These are phyloP conservation scores for Fagus sylvatica DNA, from an alignment of 306 rosid genomes.

Conservation along the genomic window DNA sequence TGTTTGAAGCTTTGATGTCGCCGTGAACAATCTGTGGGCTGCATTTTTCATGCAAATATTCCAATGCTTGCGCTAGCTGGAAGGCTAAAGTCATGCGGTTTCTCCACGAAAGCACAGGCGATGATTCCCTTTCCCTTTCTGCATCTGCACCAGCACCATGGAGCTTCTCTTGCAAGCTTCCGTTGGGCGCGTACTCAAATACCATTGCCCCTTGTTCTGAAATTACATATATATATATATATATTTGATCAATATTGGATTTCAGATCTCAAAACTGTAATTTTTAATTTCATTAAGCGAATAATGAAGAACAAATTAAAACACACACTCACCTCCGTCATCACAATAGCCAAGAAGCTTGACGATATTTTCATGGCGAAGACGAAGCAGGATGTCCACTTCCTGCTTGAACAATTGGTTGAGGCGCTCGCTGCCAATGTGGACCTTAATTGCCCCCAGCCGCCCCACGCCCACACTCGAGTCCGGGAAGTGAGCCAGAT, in stretches of 20 bases:
- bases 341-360: slow-evolving; percentile 41
- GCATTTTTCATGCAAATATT: slow-evolving; percentile 43
- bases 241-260: background rate
- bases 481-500: slow-evolving; percentile 24
- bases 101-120: slow-evolving; percentile 38
- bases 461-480: background rate
- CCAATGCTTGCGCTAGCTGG: slow-evolving; percentile 42
- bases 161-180: slow-evolving; percentile 49
- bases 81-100: slow-evolving; percentile 38
- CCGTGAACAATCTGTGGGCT: slow-evolving; percentile 47
- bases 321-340: slow-evolving; percentile 28
- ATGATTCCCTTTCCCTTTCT: background rate
- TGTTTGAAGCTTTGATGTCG: slow-evolving; percentile 50
- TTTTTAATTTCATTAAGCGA: background rate
- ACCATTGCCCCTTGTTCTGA: slow-evolving; percentile 47
- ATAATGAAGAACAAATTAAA: background rate
- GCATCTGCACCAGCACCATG: slow-evolving; percentile 9
- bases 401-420: slow-evolving; percentile 44
- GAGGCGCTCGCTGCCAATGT: slow-evolving; percentile 37
- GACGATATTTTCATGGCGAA: slow-evolving; percentile 39
- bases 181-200: slow-evolving; percentile 44
- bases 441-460: slow-evolving; percentile 38
- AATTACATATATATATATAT: background rate
- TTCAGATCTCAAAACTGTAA: background rate
- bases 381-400: slow-evolving; percentile 37